Evolutionary conservation across 2,329 filamentous ascomycete species (phyloP), one percentile per base, ranked within the genome.

Genomic region (Dendrostoma leiphaemia): DNA sequence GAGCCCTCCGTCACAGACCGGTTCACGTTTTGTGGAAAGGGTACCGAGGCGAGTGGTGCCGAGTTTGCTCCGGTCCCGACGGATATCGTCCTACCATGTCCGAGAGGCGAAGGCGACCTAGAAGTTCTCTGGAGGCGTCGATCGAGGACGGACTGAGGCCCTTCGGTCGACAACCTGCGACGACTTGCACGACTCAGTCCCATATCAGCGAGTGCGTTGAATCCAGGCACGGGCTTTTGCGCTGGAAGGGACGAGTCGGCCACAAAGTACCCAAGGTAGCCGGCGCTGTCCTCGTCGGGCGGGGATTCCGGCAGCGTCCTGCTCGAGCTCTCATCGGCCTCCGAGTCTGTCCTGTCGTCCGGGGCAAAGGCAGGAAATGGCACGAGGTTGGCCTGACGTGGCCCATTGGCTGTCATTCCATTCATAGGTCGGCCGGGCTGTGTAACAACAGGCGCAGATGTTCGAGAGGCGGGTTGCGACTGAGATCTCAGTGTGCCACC

Each of bases 401-500:
- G 57, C 10, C 68, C 64, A 51, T 71, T 67, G 31, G 64, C 65
- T 0, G 70, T 59, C 2, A 71, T 61, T 12, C 71, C 72, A 45
- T 70, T 70, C 21, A 73, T 62, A 37, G 72, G 59, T 60, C 72
- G 70, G 50, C 61, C 63, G 56, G 53, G 64, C 56, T 62, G 73
- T 29, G 61, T n/a, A n/a, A n/a, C 68, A 58, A 44, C 68, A 62
- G 60, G 57, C 60, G 71, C 66, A 3, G 72, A 63, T 3, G 63
- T 65, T 29, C 81, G 74, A 31, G 81, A 78, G 3, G 83, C 83
- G 23, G 84, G 84, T 64, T 86, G 84, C n/a, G 84, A 86, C 64
- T 87, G 84, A 24, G 84, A 87, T 59, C 84, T 77, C 57, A 84
- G 66, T n/a, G 81, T 73, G 60, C 82, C 81, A 52, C 74, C 80